phyloP scores from a whole-genome alignment of 2,329 filamentous ascomycete species.

The Lasiodiplodia theobromae region DNA sequence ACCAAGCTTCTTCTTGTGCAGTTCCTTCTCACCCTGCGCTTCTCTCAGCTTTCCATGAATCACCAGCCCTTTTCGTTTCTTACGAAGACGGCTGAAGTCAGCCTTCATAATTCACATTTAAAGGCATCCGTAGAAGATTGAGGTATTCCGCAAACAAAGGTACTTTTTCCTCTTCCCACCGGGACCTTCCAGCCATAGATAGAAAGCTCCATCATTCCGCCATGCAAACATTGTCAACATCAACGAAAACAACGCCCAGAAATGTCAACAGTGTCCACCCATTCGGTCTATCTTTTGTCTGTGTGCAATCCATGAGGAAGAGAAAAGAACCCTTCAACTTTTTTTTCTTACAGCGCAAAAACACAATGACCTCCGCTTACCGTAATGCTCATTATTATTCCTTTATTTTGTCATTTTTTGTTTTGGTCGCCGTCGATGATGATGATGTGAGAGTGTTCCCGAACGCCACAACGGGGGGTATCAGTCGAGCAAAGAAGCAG shows the following conservation, averaged over 20 bases:
- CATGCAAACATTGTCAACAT: background rate
- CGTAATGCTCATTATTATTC: background rate
- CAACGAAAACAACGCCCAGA: constrained; percentile 8
- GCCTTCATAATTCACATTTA: too few species aligned
- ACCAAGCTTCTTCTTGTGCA: background rate
- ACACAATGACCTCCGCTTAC: background rate
- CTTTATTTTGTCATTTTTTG: background rate
- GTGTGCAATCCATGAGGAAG: background rate
- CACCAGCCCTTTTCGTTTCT: too few species aligned
- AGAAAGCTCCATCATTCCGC: background rate
- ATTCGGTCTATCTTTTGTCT: constrained; percentile 12
- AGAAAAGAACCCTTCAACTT: background rate
- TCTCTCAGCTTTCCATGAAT: background rate
- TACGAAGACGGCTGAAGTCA: too few species aligned
- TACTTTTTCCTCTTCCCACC: constrained; percentile 1
- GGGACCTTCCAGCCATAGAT: background rate
- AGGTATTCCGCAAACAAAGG: background rate
- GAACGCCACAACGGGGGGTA: constrained; percentile 24
- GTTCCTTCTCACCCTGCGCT: background rate
- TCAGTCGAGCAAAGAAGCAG: constrained; percentile 24
- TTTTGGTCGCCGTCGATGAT: background rate
- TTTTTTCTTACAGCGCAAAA: background rate
- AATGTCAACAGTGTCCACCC: constrained; percentile 15
- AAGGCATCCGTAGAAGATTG: background rate
- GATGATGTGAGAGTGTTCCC: constrained; percentile 18